Evolutionary conservation across 352 stramenopile species (phyloP), one percentile per base, ranked within the genome.

Genomic region (Phytophthora boehmeriae): DNA sequence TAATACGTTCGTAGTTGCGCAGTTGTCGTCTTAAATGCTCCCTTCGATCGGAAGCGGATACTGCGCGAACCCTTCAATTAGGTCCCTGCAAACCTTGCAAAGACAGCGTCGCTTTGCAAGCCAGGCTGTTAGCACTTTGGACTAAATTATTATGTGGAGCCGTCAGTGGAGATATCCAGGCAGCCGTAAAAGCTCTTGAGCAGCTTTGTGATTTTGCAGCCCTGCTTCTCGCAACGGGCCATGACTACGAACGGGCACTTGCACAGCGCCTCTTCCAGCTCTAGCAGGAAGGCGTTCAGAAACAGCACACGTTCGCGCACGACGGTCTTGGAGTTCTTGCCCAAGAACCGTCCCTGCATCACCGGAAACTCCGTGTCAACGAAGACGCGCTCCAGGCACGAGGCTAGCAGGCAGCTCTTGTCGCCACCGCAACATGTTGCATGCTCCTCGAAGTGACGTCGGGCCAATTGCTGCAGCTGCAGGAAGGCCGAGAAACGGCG

Each of bases 101-200:
- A n/a, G 34, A 43, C 17, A 52, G 61, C 46, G 35, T 42, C 19
- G 23, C 49, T 28, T n/a, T 14, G 42, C 20, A 42, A 54, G 54
- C 22, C 61, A 49, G n/a, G n/a, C n/a, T n/a, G n/a, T n/a, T n/a
- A n/a, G n/a, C 27, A 42, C 36, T 30, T 30, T 17, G 23, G 22
- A 39, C 25, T 35, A 10, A n/a, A 39, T 36, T 25, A 39, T 70
- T 88, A 89, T 47, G 87, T 71, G 63, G 75, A 82, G 49, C 69
- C 59, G 62, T 75, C 76, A 41, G 48, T 56, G 23, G 68, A 62
- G 23, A 86, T 51, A 16, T 83, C 63, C 39, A 92, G 70, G 46
- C 76, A 90, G 57, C 83, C 83, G 59, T 89, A 90, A 59, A 94
- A 94, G 69, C 85, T 94, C 72, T 94, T 94, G 68, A 94, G 78